Evolutionary conservation across 2,329 filamentous ascomycete species (phyloP).

Genomic region (Neonectria coccinea): DNA sequence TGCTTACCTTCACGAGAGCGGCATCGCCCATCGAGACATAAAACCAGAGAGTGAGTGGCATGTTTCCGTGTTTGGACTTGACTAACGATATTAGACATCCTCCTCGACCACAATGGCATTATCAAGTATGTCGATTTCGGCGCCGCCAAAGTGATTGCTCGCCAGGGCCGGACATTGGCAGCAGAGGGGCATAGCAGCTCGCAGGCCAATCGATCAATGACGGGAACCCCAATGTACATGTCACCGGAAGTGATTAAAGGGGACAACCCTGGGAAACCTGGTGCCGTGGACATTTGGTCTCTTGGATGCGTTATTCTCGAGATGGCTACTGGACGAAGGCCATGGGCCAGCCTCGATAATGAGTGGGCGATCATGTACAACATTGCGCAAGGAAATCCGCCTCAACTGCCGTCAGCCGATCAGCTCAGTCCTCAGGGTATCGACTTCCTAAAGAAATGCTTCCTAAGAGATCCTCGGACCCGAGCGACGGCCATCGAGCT

Average conservation of each 20-base stretch:
- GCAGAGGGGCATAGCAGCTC: constrained; percentile 67
- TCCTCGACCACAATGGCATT: constrained; percentile 96
- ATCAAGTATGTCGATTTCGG: constrained; percentile 99
- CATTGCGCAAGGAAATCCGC: constrained; percentile 95
- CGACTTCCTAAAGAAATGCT: constrained; percentile 90
- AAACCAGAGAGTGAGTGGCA: constrained; percentile 89
- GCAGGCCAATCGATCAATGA: constrained; percentile 88
- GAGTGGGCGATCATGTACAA: constrained; percentile 99
- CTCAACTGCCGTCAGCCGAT: constrained; percentile 82
- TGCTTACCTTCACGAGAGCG: constrained; percentile 90
- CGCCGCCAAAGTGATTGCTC: constrained; percentile 95
- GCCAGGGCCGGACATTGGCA: constrained; percentile 88
- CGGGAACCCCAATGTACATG: constrained; percentile 99
- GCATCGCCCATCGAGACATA: constrained; percentile 96
- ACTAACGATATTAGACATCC: constrained; percentile 73
- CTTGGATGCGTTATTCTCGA: constrained; percentile 96
- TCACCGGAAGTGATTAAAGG: constrained; percentile 98
- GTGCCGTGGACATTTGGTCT: constrained; percentile 95
- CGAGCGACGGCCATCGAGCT: constrained; percentile 87
- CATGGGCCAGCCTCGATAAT: constrained; percentile 96
- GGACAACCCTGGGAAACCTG: constrained; percentile 81
- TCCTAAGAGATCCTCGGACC: constrained; percentile 83
- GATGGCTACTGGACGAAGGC: constrained; percentile 94
- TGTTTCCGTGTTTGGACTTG: neutral
- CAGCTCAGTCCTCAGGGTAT: constrained; percentile 87